Conservation (phyloP, 176 grass and related monocot species). For the Oryza glumipatula region DNA sequence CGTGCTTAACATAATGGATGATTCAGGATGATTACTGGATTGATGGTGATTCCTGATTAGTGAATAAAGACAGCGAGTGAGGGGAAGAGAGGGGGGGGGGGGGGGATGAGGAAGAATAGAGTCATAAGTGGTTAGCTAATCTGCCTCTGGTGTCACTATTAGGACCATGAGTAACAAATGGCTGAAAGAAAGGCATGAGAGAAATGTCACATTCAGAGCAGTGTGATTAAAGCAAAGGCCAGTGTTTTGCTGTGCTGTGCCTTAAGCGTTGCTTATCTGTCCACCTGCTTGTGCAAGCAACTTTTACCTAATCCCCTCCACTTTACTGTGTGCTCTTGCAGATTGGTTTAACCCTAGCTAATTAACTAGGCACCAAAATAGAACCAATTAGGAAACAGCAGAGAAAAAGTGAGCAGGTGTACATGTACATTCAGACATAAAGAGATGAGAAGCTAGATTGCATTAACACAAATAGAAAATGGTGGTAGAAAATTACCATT, state of each 20-base stretch:
- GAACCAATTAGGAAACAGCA: background rate
- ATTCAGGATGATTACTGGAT: constrained; percentile 29
- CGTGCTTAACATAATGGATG: background rate
- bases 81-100: background rate
- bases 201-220: constrained; percentile 14
- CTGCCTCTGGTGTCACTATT: constrained; percentile 44
- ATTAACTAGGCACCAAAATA: background rate
- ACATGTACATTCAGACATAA: background rate
- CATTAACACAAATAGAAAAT: background rate
- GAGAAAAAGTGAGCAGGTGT: background rate
- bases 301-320: constrained; percentile 31
- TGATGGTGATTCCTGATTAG: constrained; percentile 24
- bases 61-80: background rate
- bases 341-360: background rate
- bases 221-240: constrained; percentile 15
- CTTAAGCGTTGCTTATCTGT: background rate
- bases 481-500: background rate
- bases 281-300: constrained; percentile 44
- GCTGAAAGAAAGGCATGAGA: background rate
- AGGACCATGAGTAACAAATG: constrained; percentile 4
- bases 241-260: background rate
- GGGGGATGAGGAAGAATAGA: too few relatives aligned
- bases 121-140: too few relatives aligned
- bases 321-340: background rate
- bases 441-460: background rate